Conservation (phyloP, 2,329 filamentous ascomycete genomes). For the Diaporthe destruens region DNA sequence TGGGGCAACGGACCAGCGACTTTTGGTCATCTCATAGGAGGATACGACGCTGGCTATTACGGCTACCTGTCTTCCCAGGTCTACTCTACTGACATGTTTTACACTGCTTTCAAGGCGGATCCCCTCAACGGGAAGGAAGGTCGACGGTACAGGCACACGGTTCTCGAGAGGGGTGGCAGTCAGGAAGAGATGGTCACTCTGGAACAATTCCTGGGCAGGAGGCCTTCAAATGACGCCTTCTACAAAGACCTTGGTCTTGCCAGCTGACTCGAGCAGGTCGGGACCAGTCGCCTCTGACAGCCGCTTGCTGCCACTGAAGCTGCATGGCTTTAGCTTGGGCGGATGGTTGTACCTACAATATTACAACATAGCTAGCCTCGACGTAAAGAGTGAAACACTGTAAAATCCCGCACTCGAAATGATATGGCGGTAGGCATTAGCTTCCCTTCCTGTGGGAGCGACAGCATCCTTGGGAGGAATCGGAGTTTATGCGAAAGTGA, state of each 20-base stretch:
- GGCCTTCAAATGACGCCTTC: slow-evolving; percentile 83
- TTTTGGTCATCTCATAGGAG: slow-evolving; percentile 85
- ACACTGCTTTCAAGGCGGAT: slow-evolving; percentile 80
- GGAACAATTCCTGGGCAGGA: slow-evolving; percentile 81
- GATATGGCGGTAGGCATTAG: neutral
- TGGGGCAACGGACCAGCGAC: slow-evolving; percentile 85
- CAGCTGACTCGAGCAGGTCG: slow-evolving; percentile 42
- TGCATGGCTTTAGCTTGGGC: neutral
- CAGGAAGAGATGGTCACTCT: slow-evolving; percentile 86
- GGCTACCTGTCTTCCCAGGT: slow-evolving; percentile 81
- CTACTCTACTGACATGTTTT: slow-evolving; percentile 89
- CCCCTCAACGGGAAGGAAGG: slow-evolving; percentile 83
- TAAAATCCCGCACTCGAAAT: neutral
- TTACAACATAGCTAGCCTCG: neutral
- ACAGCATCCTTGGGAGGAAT: neutral
- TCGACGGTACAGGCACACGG: slow-evolving; percentile 80
- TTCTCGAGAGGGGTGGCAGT: slow-evolving; percentile 81
- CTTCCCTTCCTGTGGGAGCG: neutral
- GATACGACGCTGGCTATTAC: slow-evolving; percentile 89
- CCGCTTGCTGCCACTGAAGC: neutral
- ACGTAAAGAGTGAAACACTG: neutral
- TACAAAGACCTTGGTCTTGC: slow-evolving; percentile 78
- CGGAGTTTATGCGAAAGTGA: neutral
- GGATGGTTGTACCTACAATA: neutral
- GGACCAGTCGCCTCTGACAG: slow-evolving; percentile 33